Conservation (phyloP, 345 rosid species). For the Citrus trifoliata region DNA sequence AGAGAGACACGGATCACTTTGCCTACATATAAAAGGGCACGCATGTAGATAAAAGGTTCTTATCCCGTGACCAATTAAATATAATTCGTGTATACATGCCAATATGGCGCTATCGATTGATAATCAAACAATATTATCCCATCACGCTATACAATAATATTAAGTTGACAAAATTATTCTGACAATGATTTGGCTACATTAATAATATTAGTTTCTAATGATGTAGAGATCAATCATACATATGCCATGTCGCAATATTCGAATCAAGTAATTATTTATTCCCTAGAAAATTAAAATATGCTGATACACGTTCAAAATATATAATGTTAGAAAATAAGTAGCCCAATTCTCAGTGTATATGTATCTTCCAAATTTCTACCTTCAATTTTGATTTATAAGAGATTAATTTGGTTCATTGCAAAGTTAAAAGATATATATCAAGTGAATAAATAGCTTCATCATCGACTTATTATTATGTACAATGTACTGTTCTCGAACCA, state of each 20-base stretch:
- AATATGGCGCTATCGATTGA: background rate
- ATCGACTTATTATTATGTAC: no score
- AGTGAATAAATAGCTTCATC: no score
- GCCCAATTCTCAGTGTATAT: no score
- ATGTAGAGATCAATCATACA: background rate
- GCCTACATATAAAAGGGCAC: background rate
- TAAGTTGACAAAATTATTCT: background rate
- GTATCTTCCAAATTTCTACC: no score
- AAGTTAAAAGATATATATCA: no score
- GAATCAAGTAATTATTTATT: no score
- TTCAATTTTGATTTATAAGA: no score
- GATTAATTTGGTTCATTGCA: no score
- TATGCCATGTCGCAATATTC: background rate
- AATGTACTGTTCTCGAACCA: background rate
- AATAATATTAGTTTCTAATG: background rate
- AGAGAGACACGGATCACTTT: background rate
- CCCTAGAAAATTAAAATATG: background rate
- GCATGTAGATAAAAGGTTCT: background rate
- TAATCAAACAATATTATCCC: background rate
- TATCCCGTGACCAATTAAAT: background rate
- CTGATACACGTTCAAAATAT: background rate
- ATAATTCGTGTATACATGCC: background rate
- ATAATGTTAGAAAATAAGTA: no score
- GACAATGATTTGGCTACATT: background rate
- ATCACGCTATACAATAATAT: background rate